These are phyloP conservation scores for Globisporangium heterothallicum DNA, from an alignment of 352 stramenopile genomes.

Conservation along the genomic window DNA sequence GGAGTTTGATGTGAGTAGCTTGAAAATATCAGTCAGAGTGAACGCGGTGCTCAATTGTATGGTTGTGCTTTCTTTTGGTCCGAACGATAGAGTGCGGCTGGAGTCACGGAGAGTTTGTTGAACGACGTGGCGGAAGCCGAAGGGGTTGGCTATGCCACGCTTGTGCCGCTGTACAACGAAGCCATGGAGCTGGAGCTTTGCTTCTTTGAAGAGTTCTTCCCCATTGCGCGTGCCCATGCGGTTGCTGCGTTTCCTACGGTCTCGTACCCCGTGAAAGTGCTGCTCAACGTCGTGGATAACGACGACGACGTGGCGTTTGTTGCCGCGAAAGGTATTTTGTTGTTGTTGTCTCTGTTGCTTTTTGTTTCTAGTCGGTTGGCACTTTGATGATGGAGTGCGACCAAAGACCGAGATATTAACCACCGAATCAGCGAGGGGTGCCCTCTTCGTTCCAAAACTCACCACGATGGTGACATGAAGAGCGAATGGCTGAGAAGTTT, in stretches of 20 bases:
- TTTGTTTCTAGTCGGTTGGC: no score
- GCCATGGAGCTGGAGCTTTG: slow-evolving; percentile 49
- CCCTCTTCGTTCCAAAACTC: slow-evolving; percentile 28
- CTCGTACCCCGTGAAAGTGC: slow-evolving; percentile 10
- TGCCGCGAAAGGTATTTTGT: slow-evolving; percentile 17
- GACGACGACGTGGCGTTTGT: background rate
- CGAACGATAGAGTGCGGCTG: slow-evolving; percentile 15
- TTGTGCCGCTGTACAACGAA: slow-evolving; percentile 37
- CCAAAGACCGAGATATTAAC: slow-evolving; percentile 14
- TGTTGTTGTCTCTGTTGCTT: background rate
- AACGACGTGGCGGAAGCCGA: slow-evolving; percentile 26
- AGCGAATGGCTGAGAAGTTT: slow-evolving; percentile 48
- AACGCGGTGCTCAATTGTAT: background rate
- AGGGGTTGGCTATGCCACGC: slow-evolving; percentile 14
- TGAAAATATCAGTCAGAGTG: no score
- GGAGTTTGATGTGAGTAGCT: slow-evolving; percentile 27
- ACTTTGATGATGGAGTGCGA: background rate
- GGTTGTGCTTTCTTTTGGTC: background rate
- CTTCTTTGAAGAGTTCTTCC: slow-evolving; percentile 54
- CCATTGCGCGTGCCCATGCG: slow-evolving; percentile 15
- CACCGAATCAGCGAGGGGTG: slow-evolving; percentile 45
- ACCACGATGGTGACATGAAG: no score
- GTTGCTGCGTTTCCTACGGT: background rate
- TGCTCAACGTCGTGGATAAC: slow-evolving; percentile 9
- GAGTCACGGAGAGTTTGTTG: slow-evolving; percentile 27